Evolutionary conservation across 2,329 filamentous ascomycete genomes (phyloP).

Genomic region (Penicillium sp.): DNA sequence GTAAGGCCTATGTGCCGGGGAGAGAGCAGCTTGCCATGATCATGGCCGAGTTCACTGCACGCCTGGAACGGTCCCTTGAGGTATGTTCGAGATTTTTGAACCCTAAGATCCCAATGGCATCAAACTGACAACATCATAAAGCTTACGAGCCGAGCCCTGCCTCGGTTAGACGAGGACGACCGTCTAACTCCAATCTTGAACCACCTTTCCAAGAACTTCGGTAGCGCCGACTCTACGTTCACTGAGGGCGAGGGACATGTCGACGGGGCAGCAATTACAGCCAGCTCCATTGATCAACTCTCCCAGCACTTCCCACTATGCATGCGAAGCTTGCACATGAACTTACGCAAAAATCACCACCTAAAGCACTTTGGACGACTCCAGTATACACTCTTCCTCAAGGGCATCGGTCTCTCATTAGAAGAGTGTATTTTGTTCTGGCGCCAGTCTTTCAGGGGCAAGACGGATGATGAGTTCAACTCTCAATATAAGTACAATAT

Average conservation of each 20-base stretch:
- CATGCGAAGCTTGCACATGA: constrained; percentile 88
- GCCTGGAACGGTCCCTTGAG: constrained; percentile 80
- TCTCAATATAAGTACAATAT: constrained; percentile 98
- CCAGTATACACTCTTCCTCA: constrained; percentile 95
- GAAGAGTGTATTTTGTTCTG: constrained; percentile 92
- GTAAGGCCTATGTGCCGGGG: constrained; percentile 88
- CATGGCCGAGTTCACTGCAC: constrained; percentile 76
- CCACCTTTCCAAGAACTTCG: constrained; percentile 93
- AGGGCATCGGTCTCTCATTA: constrained; percentile 88
- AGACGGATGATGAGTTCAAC: constrained; percentile 92
- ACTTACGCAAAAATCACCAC: constrained; percentile 82
- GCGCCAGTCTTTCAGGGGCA: constrained; percentile 79
- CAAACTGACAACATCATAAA: constrained; percentile 33
- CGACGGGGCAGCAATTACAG: constrained; percentile 71
- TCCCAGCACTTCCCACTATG: constrained; percentile 84
- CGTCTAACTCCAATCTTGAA: constrained; percentile 73
- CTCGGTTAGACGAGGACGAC: constrained; percentile 93
- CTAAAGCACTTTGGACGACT: constrained; percentile 91
- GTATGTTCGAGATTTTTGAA: constrained; percentile 46
- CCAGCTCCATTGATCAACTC: constrained; percentile 75
- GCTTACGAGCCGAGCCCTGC: constrained; percentile 86
- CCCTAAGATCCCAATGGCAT: neutral
- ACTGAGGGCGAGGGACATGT: constrained; percentile 64
- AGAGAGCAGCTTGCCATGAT: constrained; percentile 88
- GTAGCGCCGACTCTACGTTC: constrained; percentile 84